Conservation (phyloP, 2,329 filamentous ascomycete genomes). For the Ascochyta koolunga region DNA sequence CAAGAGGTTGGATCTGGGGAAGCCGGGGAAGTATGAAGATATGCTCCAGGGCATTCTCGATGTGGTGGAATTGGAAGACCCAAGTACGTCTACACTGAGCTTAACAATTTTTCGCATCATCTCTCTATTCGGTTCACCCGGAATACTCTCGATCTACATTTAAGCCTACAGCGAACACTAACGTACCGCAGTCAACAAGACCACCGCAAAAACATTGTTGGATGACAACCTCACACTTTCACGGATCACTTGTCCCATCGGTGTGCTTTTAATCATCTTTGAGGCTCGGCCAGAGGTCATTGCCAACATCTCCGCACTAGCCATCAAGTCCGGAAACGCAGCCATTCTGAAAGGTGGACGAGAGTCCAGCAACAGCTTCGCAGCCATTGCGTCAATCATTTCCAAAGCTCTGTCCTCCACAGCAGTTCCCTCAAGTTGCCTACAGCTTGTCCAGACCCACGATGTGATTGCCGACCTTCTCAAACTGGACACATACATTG, state of each 20-base stretch:
- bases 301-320: conserved; percentile 93
- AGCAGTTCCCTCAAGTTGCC: conserved; percentile 79
- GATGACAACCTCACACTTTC: conserved; percentile 87
- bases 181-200: conserved; percentile 71
- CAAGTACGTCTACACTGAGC: conserved; percentile 63
- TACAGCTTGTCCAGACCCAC: conserved; percentile 92
- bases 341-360: conserved; percentile 97
- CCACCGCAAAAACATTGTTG: conserved; percentile 81
- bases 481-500: conserved; percentile 82
- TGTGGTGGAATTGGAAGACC: conserved; percentile 83
- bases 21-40: conserved; percentile 92
- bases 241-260: conserved; percentile 90
- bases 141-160: background rate
- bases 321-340: conserved; percentile 96
- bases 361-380: conserved; percentile 94
- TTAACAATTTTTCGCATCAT: background rate
- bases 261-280: conserved; percentile 97
- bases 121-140: conserved; percentile 1
- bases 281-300: conserved; percentile 98
- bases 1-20: conserved; percentile 83
- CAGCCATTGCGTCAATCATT: conserved; percentile 86
- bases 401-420: conserved; percentile 75
- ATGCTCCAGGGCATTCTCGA: conserved; percentile 96
- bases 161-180: conserved; percentile 1
- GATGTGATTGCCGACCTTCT: conserved; percentile 91